phyloP scores from a whole-genome alignment of 495 filamentous ascomycete species.

The Lepraria neglecta region DNA sequence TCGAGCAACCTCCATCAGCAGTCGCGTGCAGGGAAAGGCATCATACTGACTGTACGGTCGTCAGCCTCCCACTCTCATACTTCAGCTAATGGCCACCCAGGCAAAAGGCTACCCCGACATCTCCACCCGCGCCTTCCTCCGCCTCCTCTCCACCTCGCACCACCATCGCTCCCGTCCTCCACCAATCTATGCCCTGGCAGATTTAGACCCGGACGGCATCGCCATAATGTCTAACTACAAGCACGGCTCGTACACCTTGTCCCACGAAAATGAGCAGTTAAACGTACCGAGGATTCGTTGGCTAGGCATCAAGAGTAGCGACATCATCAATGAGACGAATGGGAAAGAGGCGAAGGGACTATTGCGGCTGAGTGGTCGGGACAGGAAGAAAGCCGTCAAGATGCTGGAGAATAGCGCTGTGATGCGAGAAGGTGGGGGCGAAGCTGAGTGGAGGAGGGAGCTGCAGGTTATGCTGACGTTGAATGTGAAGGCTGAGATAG shows the following conservation, averaged over 20 bases:
- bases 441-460: conserved; percentile 54
- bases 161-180: conserved; percentile 31
- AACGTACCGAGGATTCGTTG: conserved; percentile 56
- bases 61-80: background rate
- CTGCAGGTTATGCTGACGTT: conserved; percentile 83
- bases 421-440: conserved; percentile 42
- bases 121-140: conserved; percentile 63
- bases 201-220: conserved; percentile 81
- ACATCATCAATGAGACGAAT: conserved; percentile 39
- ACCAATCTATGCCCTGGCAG: conserved; percentile 63
- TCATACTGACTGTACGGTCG: conserved; percentile 59
- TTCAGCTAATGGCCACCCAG: conserved; percentile 35
- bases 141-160: conserved; percentile 31
- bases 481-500: conserved; percentile 83
- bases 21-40: conserved; percentile 48
- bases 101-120: conserved; percentile 93
- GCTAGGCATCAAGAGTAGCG: conserved; percentile 64
- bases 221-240: conserved; percentile 83
- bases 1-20: conserved; percentile 46
- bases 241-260: conserved; percentile 65
- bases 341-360: conserved; percentile 36
- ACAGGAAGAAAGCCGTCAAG: conserved; percentile 59
- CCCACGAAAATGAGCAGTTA: conserved; percentile 60
- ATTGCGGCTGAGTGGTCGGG: conserved; percentile 52
- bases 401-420: conserved; percentile 55